Evolutionary conservation across 2,329 filamentous ascomycete genomes (phyloP).

Genomic region (Albifimbria verrucaria): DNA sequence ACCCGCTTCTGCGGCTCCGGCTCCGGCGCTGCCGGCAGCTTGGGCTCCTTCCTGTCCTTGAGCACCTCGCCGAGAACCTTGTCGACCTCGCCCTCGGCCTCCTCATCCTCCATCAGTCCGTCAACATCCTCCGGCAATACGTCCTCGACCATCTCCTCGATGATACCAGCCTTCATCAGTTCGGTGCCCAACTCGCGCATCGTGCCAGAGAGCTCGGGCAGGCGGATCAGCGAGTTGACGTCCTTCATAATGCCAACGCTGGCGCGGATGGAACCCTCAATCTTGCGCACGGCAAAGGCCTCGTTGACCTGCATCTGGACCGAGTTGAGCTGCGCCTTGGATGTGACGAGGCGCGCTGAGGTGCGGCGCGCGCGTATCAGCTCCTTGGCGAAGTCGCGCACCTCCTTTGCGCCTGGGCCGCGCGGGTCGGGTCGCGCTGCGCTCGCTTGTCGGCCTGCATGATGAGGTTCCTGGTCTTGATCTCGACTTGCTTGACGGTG

Average conservation of each 20-base stretch:
- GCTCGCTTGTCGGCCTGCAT: constrained; percentile 77
- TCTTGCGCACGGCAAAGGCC: constrained; percentile 92
- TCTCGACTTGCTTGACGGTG: constrained; percentile 73
- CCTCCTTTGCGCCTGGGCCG: constrained; percentile 78
- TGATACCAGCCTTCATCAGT: constrained; percentile 90
- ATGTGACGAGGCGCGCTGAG: constrained; percentile 70
- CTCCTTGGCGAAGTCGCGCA: constrained; percentile 84
- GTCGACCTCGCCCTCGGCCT: constrained; percentile 79
- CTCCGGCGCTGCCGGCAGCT: constrained; percentile 53
- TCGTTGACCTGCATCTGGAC: constrained; percentile 98
- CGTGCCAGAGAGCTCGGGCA: constrained; percentile 83
- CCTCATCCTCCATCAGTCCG: constrained; percentile 71
- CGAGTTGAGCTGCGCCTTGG: constrained; percentile 85
- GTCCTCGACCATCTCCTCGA: constrained; percentile 96
- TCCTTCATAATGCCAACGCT: constrained; percentile 96
- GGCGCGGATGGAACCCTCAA: constrained; percentile 84
- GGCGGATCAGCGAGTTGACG: constrained; percentile 77
- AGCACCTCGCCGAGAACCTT: constrained; percentile 90
- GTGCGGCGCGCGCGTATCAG: constrained; percentile 80
- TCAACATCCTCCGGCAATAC: constrained; percentile 72
- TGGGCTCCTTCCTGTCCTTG: constrained; percentile 69
- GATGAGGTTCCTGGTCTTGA: constrained; percentile 82
- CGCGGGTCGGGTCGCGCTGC: constrained; percentile 74
- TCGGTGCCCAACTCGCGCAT: constrained; percentile 87
- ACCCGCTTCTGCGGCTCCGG: constrained; percentile 50